Evolutionary conservation across 768 basidiomycete species (phyloP).

Genomic region (Podaxis sp.): DNA sequence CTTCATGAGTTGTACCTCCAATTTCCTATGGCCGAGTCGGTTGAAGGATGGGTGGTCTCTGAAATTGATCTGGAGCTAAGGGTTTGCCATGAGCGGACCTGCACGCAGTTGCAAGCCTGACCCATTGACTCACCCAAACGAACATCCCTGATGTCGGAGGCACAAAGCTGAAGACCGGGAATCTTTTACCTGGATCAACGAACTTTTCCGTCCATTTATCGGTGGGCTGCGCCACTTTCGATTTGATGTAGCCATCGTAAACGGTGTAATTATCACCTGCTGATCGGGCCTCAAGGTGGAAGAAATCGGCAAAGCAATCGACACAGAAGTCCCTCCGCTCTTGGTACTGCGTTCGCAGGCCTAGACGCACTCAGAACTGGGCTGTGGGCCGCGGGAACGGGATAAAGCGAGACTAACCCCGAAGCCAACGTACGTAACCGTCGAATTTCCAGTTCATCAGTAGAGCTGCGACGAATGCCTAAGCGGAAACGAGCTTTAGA

Average conservation of each 20-base stretch:
- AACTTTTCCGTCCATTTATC: conserved; percentile 19
- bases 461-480: conserved; percentile 56
- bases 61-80: conserved; percentile 63
- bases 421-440: conserved; percentile 79
- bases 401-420: conserved; percentile 39
- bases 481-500: not conserved
- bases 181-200: conserved; percentile 4
- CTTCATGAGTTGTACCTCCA: conserved; percentile 62
- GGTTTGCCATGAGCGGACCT: not conserved
- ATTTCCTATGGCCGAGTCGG: conserved; percentile 35
- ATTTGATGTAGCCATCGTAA: conserved; percentile 46
- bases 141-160: conserved; percentile 88
- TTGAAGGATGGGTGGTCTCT: conserved; percentile 49
- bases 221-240: conserved; percentile 27
- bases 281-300: conserved; percentile 49
- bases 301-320: conserved; percentile 62
- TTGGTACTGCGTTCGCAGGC: conserved; percentile 54
- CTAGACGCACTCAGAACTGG: conserved; percentile 26
- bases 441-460: conserved; percentile 65
- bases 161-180: conserved; percentile 61
- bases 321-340: conserved; percentile 61
- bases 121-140: conserved; percentile 50
- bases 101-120: not conserved
- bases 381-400: not conserved
- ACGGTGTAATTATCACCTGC: conserved; percentile 31